phyloP scores from a whole-genome alignment of 768 basidiomycete species.

The Collybiopsis luxurians region DNA sequence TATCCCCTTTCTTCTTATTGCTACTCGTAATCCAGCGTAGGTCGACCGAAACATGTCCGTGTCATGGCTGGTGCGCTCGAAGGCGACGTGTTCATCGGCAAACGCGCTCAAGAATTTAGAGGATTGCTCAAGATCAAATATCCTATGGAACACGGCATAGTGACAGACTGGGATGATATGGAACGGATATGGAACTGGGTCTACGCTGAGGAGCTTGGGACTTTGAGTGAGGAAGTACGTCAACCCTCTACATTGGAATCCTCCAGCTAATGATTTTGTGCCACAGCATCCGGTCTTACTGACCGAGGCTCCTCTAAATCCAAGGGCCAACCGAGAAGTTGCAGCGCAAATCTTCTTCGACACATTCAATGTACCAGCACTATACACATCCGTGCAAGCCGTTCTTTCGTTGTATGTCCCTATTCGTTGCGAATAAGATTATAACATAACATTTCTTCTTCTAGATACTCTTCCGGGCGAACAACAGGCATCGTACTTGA shows the following conservation, averaged over 20 bases:
- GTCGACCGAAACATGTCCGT: slow-evolving; percentile 94
- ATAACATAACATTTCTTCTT: too few species aligned
- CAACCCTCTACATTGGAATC: neutral
- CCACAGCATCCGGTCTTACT: slow-evolving; percentile 92
- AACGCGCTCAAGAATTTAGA: slow-evolving; percentile 92
- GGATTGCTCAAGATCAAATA: slow-evolving; percentile 98
- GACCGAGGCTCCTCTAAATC: slow-evolving; percentile 97
- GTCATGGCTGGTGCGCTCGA: slow-evolving; percentile 98
- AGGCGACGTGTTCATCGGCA: slow-evolving; percentile 94
- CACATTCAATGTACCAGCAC: slow-evolving; percentile 98
- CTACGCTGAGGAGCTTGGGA: slow-evolving; percentile 93
- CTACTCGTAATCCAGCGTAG: slow-evolving; percentile 57
- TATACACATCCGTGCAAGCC: slow-evolving; percentile 96
- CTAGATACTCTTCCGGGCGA: slow-evolving; percentile 94
- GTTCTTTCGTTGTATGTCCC: slow-evolving; percentile 85
- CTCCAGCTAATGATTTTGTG: slow-evolving; percentile 5
- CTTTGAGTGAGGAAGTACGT: slow-evolving; percentile 91
- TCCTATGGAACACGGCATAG: slow-evolving; percentile 98
- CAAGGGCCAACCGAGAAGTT: slow-evolving; percentile 91
- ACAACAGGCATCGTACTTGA: slow-evolving; percentile 99
- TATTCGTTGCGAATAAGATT: too few species aligned
- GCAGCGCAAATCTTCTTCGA: slow-evolving; percentile 99
- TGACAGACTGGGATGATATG: slow-evolving; percentile 99
- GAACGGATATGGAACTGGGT: slow-evolving; percentile 99
- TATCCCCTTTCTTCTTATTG: slow-evolving; percentile 16